Conservation (phyloP, 148 eudicot species). For the Salicornia ramosissima region DNA sequence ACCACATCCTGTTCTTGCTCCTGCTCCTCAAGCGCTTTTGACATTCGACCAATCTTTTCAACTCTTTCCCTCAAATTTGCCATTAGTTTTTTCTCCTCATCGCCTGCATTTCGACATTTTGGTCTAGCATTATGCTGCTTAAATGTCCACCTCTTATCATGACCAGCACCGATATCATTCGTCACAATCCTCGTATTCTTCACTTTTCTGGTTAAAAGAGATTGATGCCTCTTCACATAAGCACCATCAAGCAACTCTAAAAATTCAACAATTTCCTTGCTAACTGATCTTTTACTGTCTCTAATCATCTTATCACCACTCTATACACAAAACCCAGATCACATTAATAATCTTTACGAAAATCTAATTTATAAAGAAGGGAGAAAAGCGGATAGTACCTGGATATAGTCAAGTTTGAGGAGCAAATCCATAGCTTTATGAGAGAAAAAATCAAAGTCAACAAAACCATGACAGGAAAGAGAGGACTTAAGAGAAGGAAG, state of each 20-base stretch:
- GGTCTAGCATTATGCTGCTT: conserved; percentile 20
- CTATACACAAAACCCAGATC: conserved; percentile 33
- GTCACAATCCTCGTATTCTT: conserved; percentile 37
- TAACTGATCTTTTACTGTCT: conserved; percentile 61
- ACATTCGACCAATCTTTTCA: conserved; percentile 40
- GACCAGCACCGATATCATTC: conserved; percentile 31
- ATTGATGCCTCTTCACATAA: conserved; percentile 34
- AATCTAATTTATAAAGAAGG: neutral
- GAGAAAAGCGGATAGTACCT: conserved; percentile 36
- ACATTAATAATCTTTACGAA: neutral
- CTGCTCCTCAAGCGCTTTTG: conserved; percentile 34
- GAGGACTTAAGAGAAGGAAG: conserved; percentile 44
- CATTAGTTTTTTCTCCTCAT: conserved; percentile 29
- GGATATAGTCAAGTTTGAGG: conserved; percentile 45
- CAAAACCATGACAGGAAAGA: conserved; percentile 28
- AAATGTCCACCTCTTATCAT: conserved; percentile 13
- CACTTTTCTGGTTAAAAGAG: conserved; percentile 32
- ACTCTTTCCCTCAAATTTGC: conserved; percentile 42
- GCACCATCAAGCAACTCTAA: conserved; percentile 53
- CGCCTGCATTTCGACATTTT: conserved; percentile 19
- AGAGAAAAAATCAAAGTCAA: conserved; percentile 43
- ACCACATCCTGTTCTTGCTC: conserved; percentile 28
- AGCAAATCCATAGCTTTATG: conserved; percentile 52
- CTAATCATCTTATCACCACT: conserved; percentile 78
- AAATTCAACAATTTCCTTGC: conserved; percentile 52